Evolutionary conservation across 2,329 filamentous ascomycete genomes (phyloP).

Genomic region (Aquanectria penicillioides): DNA sequence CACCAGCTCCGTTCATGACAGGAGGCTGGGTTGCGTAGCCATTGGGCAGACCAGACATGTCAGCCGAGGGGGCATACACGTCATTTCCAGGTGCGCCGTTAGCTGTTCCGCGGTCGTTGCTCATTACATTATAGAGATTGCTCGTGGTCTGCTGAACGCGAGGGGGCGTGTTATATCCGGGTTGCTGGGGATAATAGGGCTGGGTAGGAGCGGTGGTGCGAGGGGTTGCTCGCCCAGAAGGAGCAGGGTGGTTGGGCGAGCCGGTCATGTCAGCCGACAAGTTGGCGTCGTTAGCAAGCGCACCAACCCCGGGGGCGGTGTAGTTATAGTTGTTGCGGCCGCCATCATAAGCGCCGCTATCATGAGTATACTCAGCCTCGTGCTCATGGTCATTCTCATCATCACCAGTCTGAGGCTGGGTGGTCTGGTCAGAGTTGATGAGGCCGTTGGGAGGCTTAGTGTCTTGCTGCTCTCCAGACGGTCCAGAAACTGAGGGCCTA

Average conservation of each 20-base stretch:
- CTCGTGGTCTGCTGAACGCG: conserved; percentile 76
- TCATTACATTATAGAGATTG: conserved; percentile 90
- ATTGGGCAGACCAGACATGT: conserved; percentile 67
- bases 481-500: conserved; percentile 66
- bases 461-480: conserved; percentile 70
- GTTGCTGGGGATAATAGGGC: conserved; percentile 75
- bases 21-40: conserved; percentile 72
- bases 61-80: conserved; percentile 74
- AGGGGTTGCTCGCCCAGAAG: conserved; percentile 86
- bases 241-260: conserved; percentile 81
- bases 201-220: conserved; percentile 78
- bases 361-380: conserved; percentile 87
- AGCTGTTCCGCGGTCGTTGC: conserved; percentile 74
- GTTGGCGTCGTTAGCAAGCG: conserved; percentile 79
- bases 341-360: conserved; percentile 77
- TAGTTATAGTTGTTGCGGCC: conserved; percentile 83
- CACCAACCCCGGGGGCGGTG: conserved; percentile 72
- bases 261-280: conserved; percentile 84
- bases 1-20: conserved; percentile 70
- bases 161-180: conserved; percentile 83
- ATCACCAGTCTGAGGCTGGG: conserved; percentile 67
- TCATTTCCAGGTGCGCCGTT: conserved; percentile 72
- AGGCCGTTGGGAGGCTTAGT: conserved; percentile 74
- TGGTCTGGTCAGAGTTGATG: conserved; percentile 61
- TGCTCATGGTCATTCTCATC: conserved; percentile 79